Evolutionary conservation across 202 grass and related monocot genomes (phyloP).

Genomic region (Carex sylvatica): DNA sequence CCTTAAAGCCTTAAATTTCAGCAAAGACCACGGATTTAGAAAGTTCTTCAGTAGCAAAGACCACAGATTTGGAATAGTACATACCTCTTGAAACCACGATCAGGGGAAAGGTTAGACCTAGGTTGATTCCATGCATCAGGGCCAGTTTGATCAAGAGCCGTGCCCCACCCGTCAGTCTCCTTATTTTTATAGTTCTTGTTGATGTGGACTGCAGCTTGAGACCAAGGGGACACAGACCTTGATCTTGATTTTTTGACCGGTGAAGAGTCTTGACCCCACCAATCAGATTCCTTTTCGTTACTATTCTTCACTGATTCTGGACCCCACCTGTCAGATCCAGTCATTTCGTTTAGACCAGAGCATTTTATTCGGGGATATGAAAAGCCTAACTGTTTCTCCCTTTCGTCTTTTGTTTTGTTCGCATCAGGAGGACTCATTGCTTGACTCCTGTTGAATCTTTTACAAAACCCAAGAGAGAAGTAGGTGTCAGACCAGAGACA

Average conservation of each 20-base stretch:
- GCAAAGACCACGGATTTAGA: neutral
- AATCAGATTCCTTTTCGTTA: too few relatives aligned
- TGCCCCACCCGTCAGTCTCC: constrained; percentile 5
- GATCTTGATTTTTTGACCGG: neutral
- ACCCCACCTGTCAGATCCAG: too few relatives aligned
- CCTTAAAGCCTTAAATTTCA: neutral
- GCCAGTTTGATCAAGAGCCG: neutral
- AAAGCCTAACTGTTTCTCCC: neutral
- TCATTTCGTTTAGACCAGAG: too few relatives aligned
- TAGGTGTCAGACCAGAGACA: neutral
- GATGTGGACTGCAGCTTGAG: constrained; percentile 11
- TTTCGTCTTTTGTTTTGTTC: neutral
- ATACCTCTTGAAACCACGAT: constrained; percentile 4
- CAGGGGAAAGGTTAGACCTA: constrained; percentile 2
- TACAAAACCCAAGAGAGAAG: neutral
- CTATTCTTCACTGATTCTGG: too few relatives aligned
- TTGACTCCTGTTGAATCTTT: neutral
- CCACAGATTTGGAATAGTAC: neutral
- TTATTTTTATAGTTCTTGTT: constrained; percentile 15
- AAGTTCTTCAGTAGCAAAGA: neutral
- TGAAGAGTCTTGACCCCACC: too few relatives aligned
- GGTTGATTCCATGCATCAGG: constrained; percentile 23
- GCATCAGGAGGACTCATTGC: neutral
- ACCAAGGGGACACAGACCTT: constrained; percentile 24
- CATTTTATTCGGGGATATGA: neutral